Base-by-base conservation (phyloP, 2,329 filamentous ascomycete species). In the Fusarium nelsonii region DNA sequence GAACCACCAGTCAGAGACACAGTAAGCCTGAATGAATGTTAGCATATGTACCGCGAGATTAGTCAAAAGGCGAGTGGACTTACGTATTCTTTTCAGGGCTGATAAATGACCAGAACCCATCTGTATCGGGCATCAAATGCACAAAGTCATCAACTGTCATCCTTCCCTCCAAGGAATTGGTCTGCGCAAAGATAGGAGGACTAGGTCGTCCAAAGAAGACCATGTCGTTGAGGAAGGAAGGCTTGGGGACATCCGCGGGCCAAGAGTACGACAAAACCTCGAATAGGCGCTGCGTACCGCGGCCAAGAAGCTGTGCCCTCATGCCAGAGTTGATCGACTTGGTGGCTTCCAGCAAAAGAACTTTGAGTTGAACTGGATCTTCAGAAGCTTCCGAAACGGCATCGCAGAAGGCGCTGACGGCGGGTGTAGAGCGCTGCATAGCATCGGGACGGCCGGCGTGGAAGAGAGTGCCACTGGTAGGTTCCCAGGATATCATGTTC, bases 261-360 rank as follows among this genome's bases (percentile, higher is more conserved):
- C 53, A 56, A 5, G 28, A 33, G 18, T 48, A 49, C 15, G 43
- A 56, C 4, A 56, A 6, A 14, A 56, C 18, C 16, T 56, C 43
- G 26, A 49, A 56, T 8, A 55, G 16, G 11, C 41, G 32, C 11
- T 46, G 26, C 12, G 18, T 33, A 3, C 53, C 43, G 8, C 41
- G 26, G 8, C 43, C 43, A 11, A 40, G 26, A 14, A 48, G 43
- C 2, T 48, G 43, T 4, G 23, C 28, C n/a, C 15, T 46, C 16
- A 56, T 48, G 12, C 43, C 52, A 14, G 43, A 33, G 18, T 56
- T 56, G 34, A 56, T 48, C 4, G 43, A 56, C 52, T 48, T 54
- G 20, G 39, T 44, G 1, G 50, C 39, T 36, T 43, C 40, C 2
- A 54, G 32, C 30, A 54, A 34, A 36, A 44, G 39, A 36, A 15